These are phyloP conservation scores for Wickerhamomyces hampshirensis DNA, from an alignment of 805 yeast species.

Conservation along the genomic window DNA sequence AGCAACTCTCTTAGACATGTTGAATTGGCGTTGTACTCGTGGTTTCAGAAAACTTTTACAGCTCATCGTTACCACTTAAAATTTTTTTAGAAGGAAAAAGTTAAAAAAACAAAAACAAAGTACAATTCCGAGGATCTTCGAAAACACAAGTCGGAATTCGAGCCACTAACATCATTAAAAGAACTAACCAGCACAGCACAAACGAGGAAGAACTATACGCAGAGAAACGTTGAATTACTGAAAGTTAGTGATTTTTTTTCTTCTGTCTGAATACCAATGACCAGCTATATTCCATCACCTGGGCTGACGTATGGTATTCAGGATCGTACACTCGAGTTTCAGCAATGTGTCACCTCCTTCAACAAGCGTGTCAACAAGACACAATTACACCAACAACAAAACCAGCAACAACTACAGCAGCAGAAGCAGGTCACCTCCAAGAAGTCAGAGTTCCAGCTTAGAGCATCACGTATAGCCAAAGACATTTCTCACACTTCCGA, in stretches of 20 bases:
- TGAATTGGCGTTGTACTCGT: not conserved
- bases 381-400: constrained; percentile 11
- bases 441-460: constrained; percentile 49
- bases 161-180: not conserved
- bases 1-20: constrained; percentile 25
- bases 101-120: not conserved
- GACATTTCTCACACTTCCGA: constrained; percentile 86
- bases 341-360: constrained; percentile 80
- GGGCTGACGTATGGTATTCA: constrained; percentile 38
- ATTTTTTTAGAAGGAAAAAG: constrained; percentile 2
- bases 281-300: constrained; percentile 14
- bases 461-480: constrained; percentile 80
- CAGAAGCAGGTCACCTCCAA: constrained; percentile 14
- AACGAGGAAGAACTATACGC: no score
- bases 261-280: no score
- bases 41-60: not conserved
- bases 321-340: constrained; percentile 89
- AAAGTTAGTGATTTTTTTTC: no score
- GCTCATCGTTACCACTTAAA: not conserved
- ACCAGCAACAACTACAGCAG: constrained; percentile 19
- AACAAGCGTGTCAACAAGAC: constrained; percentile 48
- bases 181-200: no score
- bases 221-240: no score
- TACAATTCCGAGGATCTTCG: not conserved
- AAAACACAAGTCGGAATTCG: not conserved